Conservation (phyloP, 768 basidiomycete species). For the Suillus occidentalis region DNA sequence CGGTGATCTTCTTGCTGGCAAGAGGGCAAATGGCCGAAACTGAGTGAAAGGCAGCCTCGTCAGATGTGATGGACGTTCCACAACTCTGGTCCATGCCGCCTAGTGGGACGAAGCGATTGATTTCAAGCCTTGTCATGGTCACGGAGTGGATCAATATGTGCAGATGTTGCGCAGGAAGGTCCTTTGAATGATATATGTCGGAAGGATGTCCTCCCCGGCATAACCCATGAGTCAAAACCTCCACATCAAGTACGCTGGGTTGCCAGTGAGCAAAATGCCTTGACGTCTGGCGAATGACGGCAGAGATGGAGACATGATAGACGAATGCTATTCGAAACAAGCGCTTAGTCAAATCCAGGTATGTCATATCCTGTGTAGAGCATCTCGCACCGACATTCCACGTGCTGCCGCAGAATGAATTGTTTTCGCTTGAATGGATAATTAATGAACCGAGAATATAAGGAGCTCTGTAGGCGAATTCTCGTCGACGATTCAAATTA, state of each 20-base stretch:
- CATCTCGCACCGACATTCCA: conserved; percentile 12
- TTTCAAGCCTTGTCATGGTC: neutral
- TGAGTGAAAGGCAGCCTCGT: neutral
- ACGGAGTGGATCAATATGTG: conserved; percentile 6
- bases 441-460: too few species aligned
- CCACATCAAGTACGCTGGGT: neutral
- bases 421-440: neutral
- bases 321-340: conserved; percentile 1
- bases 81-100: neutral
- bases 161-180: neutral
- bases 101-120: neutral
- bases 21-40: neutral
- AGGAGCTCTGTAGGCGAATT: too few species aligned
- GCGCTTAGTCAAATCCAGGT: conserved; percentile 5
- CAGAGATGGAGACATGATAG: conserved; percentile 8
- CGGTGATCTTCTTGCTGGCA: neutral
- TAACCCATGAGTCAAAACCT: neutral
- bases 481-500: too few species aligned
- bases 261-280: conserved; percentile 5
- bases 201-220: conserved; percentile 8
- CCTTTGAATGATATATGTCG: conserved; percentile 1
- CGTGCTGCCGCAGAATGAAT: neutral
- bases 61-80: neutral
- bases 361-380: conserved; percentile 10
- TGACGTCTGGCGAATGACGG: conserved; percentile 4